These are phyloP conservation scores for Quercus suber DNA, from an alignment of 306 rosid genomes.

Conservation along the genomic window DNA sequence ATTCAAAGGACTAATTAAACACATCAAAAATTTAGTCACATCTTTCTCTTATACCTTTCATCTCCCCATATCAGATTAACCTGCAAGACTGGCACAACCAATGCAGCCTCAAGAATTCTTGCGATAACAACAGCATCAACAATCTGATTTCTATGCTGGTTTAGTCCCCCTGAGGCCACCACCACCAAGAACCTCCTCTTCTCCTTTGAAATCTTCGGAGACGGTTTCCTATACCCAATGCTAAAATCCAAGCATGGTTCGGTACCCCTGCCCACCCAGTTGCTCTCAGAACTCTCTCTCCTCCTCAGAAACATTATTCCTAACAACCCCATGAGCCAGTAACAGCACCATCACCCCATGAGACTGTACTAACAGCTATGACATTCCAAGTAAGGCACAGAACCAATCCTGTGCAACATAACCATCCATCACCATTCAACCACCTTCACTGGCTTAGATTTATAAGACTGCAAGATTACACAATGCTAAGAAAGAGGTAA, in stretches of 20 bases:
- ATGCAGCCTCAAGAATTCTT: slow-evolving; percentile 47
- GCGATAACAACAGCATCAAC: slow-evolving; percentile 61
- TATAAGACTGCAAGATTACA: slow-evolving; percentile 2
- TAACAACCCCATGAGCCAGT: no score
- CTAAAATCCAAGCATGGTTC: not conserved
- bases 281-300: no score
- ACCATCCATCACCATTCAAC: slow-evolving; percentile 28
- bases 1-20: not conserved
- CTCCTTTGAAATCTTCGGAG: slow-evolving; percentile 33
- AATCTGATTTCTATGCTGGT: slow-evolving; percentile 63
- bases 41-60: slow-evolving; percentile 32
- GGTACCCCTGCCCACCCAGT: no score
- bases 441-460: slow-evolving; percentile 4
- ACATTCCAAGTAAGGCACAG: slow-evolving; percentile 88
- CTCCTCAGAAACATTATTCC: no score
- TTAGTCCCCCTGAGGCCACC: slow-evolving; percentile 55
- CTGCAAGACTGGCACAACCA: slow-evolving; percentile 54
- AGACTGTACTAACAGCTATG: slow-evolving; percentile 70
- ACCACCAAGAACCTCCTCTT: slow-evolving; percentile 47
- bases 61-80: slow-evolving; percentile 60
- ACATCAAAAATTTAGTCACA: not conserved
- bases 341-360: no score
- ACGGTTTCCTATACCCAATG: slow-evolving; percentile 38
- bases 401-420: slow-evolving; percentile 55
- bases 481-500: not conserved